Evolutionary conservation across 768 basidiomycete species (phyloP), one percentile per base, ranked within the genome.

Genomic region (Boletus coccyginus): DNA sequence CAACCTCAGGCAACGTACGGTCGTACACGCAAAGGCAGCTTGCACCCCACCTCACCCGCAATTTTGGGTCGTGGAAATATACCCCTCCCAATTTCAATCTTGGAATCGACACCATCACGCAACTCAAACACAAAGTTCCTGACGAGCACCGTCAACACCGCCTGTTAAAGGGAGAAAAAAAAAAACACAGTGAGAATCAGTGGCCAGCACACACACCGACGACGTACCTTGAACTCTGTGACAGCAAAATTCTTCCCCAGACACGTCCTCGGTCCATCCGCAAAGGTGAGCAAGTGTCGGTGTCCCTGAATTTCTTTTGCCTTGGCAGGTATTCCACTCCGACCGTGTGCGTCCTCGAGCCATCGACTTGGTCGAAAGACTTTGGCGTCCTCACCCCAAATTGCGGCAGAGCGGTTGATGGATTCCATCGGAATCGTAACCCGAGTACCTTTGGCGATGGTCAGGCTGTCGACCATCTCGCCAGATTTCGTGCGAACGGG

Each of bases 281-380:
- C 68, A 58, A 84, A 83, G 0, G 79, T 79, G 29, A 83, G 69
- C 24, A 82, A 64, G 61, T 83, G 81, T 1, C 77, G 74, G 56
- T 82, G 72, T 2, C 81, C 82, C 58, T 76, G 76, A 2, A 82
- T 66, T 14, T 77, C 75, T 47, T 73, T 76, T 0, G 76, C 75
- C 24, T 62, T 64, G 13, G 39, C 45, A 2, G 61, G 62, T 19
- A 66, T 64, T 1, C 69, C 65, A 13, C 67, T 67, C 2, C 29
- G 35, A 8, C 53, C 51, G 2, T 40, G 7, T 0, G 24, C 48
- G 21, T 67, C 66, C 5, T 67, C 65, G 5, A 89, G 72, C 88
- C 88, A 91, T 19, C 87, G 75, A 49, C 81, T 81, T 0, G 87
- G 88, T 36, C 77, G 72, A 65, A 85, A 90, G 29, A 76, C 76